Base-by-base conservation (phyloP, 2,329 filamentous ascomycete genomes). In the Aspergillus unguis region DNA sequence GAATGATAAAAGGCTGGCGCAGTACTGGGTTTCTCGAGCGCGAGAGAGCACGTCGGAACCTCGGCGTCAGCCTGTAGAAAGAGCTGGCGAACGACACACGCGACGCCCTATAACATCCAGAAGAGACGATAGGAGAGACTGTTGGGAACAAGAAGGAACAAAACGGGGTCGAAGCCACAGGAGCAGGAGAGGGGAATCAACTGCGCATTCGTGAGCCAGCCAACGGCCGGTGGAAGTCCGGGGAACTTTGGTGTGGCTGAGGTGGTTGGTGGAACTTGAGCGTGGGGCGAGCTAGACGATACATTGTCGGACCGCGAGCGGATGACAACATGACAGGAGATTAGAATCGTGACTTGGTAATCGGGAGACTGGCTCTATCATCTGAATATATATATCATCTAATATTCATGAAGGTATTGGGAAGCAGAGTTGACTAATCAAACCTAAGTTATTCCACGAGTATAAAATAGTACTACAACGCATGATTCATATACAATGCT, bases 211-310 rank as follows among this genome's bases (percentile, higher is more conserved):
- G 31, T 31, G 17, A 38, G 35, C 32, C 32, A n/a, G 43, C 43
- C 32, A 36, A 26, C 28, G 37, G 29, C 29, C 27, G 37, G 29
- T 27, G 40, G 47, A 49, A 49, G 32, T 49, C 47, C 25, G 47
- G 47, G 47, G 47, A 49, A 49, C 38, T 31, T 50, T 26, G 42
- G 36, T 46, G 42, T 51, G 46, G 48, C 33, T 53, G 17, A 17
- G 17, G 17, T 17, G 51, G 51, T 50, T 50, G 51, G 51, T 46
- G 51, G 51, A 50, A 50, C 31, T 48, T 32, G 27, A 27, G 32
- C 46, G 51, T 53, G 51, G 51, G 51, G 51, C 51, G 46, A 41
- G 41, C 51, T 53, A 53, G 23, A 26, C 5, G 6, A 25, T 41
- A 5, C 25, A 42, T 26, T 26, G 29, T 43, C n/a, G 4, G 26